phyloP scores from a whole-genome alignment of 441 rosid genomes.

The Corymbia citriodora region DNA sequence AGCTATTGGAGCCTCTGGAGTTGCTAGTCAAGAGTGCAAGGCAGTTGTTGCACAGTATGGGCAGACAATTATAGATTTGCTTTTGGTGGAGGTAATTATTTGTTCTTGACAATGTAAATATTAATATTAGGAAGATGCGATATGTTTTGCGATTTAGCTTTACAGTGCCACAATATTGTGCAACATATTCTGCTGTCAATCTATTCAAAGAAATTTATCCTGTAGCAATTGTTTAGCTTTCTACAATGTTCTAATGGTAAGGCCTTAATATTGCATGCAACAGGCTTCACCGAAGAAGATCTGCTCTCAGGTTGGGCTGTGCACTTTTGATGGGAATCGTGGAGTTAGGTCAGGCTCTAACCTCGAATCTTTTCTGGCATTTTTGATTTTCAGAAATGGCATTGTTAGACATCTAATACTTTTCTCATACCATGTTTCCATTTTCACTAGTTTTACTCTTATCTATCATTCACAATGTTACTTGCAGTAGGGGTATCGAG shows the following conservation, averaged over 20 bases:
- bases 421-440: neutral
- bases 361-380: neutral
- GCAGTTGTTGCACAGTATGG: slow-evolving; percentile 13
- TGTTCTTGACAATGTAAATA: neutral
- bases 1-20: slow-evolving; percentile 8
- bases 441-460: neutral
- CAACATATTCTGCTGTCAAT: too few relatives aligned
- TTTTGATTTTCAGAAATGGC: neutral
- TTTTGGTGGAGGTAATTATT: neutral
- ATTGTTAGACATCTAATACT: neutral
- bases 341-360: slow-evolving; percentile 9
- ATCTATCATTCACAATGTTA: neutral
- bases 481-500: slow-evolving; percentile 4
- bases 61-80: slow-evolving; percentile 4
- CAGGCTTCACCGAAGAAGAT: slow-evolving; percentile 7
- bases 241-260: neutral
- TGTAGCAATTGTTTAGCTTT: neutral
- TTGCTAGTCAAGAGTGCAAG: slow-evolving; percentile 13
- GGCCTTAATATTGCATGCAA: neutral
- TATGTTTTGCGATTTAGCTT: neutral
- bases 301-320: slow-evolving; percentile 11
- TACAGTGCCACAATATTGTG: neutral
- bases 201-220: neutral
- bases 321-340: slow-evolving; percentile 9
- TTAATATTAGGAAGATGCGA: neutral